Percentiles rank a stretch among this genome's conserved stretches.
These are phyloP conservation scores for Limonium bicolor DNA, from an alignment of 148 eudicot genomes.

Conservation along the genomic window DNA sequence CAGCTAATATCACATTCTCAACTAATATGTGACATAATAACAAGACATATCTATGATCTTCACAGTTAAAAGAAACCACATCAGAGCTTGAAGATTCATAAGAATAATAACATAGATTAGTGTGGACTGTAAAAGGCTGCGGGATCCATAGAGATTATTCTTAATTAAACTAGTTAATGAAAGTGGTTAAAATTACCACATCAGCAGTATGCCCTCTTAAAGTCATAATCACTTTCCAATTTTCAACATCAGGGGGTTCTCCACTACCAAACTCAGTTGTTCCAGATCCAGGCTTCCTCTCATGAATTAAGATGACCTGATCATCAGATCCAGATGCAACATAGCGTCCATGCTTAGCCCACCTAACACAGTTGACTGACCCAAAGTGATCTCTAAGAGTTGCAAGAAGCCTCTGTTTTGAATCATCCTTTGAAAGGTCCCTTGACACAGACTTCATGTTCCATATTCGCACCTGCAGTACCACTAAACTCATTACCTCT, in stretches of 20 bases:
- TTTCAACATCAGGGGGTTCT: constrained; percentile 95
- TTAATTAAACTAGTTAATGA: not conserved
- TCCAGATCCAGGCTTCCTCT: constrained; percentile 95
- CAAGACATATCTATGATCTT: no score
- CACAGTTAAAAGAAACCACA: no score
- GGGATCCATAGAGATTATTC: not conserved
- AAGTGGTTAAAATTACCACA: constrained; percentile 55
- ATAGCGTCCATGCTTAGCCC: constrained; percentile 85
- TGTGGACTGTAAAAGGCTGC: not conserved
- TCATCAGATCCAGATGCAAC: constrained; percentile 98
- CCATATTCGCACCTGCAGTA: constrained; percentile 94
- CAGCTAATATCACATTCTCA: no score
- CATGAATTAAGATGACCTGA: constrained; percentile 80
- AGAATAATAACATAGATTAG: not conserved
- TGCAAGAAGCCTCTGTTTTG: constrained; percentile 63
- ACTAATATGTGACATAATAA: no score
- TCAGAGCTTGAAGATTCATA: no score
- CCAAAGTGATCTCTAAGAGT: constrained; percentile 96
- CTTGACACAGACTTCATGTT: constrained; percentile 61
- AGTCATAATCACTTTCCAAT: constrained; percentile 89
- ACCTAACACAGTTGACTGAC: constrained; percentile 93
- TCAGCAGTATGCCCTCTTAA: constrained; percentile 97
- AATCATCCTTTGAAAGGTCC: constrained; percentile 38
- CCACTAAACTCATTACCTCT: no score
- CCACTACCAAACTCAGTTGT: constrained; percentile 98